phyloP scores from a whole-genome alignment of 345 rosid species.

The Fremontodendron californicum region DNA sequence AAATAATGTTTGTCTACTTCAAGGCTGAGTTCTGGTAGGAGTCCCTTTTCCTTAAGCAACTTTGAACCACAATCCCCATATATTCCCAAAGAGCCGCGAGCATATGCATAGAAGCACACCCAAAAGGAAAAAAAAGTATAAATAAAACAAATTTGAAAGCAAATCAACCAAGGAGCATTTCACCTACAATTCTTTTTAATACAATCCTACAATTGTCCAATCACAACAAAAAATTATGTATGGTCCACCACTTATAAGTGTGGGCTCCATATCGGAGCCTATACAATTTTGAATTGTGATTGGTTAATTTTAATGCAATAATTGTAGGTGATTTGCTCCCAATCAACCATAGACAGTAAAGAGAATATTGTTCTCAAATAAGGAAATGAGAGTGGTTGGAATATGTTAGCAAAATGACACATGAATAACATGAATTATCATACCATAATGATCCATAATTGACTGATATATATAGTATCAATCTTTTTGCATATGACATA shows the following conservation, averaged over 20 bases:
- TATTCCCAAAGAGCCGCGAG: background rate
- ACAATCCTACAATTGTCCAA: too few relatives aligned
- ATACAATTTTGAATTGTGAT: too few relatives aligned
- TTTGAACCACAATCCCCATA: slow-evolving; percentile 17
- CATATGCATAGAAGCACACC: background rate
- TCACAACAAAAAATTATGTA: too few relatives aligned
- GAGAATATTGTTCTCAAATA: background rate
- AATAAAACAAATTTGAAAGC: background rate
- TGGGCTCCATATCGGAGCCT: too few relatives aligned
- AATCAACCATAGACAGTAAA: background rate
- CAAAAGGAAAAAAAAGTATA: background rate
- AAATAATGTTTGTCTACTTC: slow-evolving; percentile 74
- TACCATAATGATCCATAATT: background rate
- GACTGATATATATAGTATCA: background rate
- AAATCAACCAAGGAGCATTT: too few relatives aligned
- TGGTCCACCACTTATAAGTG: too few relatives aligned
- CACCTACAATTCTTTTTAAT: too few relatives aligned
- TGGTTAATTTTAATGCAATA: too few relatives aligned
- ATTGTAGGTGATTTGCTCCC: too few relatives aligned
- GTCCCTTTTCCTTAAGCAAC: slow-evolving; percentile 83
- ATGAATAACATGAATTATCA: background rate
- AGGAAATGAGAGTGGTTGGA: background rate
- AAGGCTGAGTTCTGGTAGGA: slow-evolving; percentile 56
- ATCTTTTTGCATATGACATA: background rate
- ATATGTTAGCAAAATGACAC: background rate